Evolutionary conservation across 257 asterid species (phyloP).

Genomic region (Cynanchum wilfordii): DNA sequence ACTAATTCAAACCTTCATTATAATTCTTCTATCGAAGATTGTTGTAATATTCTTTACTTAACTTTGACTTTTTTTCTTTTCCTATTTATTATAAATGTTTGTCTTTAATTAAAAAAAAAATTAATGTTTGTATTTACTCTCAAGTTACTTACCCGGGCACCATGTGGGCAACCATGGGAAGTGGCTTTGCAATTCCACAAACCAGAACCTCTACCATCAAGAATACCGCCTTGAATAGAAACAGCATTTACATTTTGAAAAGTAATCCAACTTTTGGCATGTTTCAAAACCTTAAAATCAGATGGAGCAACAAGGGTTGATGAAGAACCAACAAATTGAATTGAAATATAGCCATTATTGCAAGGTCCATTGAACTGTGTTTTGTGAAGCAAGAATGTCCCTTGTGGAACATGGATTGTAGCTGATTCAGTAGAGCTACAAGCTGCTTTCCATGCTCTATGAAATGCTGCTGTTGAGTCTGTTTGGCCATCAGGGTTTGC

Average conservation of each 20-base stretch:
- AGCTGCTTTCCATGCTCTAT: not conserved
- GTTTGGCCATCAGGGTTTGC: constrained; percentile 4
- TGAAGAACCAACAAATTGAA: not conserved
- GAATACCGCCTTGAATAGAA: not conserved
- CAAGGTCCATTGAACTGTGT: not conserved
- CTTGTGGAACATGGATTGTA: not conserved
- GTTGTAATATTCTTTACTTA: no score
- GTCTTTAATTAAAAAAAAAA: not conserved
- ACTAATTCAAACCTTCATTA: no score
- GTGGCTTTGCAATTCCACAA: constrained; percentile 4
- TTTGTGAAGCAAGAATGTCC: not conserved
- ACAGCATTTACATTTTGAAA: not conserved
- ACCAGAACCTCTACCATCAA: not conserved
- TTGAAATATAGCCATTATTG: not conserved
- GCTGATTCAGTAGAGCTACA: not conserved
- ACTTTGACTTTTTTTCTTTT: no score
- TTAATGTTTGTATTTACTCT: not conserved
- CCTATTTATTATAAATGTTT: not conserved
- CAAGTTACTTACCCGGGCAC: not conserved
- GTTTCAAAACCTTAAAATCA: no score
- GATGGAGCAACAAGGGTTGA: not conserved
- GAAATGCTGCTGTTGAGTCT: not conserved
- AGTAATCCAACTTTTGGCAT: not conserved
- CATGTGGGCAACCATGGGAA: not conserved
- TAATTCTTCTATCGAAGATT: no score